Conservation (phyloP, 768 basidiomycete species). For the Lentinula lateritia region DNA sequence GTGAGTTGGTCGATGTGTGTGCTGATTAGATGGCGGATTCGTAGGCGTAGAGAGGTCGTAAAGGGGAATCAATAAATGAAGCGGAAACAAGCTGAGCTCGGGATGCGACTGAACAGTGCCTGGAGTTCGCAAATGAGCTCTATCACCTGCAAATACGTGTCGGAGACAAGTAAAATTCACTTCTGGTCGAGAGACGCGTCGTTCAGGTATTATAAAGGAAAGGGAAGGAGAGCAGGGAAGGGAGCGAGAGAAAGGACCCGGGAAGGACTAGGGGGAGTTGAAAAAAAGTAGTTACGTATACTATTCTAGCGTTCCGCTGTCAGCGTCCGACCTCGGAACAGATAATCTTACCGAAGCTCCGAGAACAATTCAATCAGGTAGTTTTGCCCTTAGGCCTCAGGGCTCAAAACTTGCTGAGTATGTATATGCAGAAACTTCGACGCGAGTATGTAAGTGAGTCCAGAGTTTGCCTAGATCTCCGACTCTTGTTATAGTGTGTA, state of each 20-base stretch:
- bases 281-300: neutral
- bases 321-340: neutral
- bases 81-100: neutral
- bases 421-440: no score
- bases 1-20: neutral
- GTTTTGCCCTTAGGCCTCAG: no score
- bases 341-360: neutral
- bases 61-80: neutral
- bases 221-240: neutral
- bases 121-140: neutral
- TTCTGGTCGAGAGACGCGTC: neutral
- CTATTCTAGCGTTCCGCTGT: neutral
- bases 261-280: no score
- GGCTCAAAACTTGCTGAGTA: no score
- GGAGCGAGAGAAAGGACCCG: neutral
- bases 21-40: constrained; percentile 2
- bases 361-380: no score
- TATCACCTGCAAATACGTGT: neutral
- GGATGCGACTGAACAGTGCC: neutral
- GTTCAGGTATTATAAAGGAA: neutral
- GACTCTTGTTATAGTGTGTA: no score
- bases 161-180: neutral
- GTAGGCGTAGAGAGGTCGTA: constrained; percentile 6
- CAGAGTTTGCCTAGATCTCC: no score
- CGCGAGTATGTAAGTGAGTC: no score